Percentiles rank a stretch among this genome's conserved stretches.
phyloP scores from a whole-genome alignment of 2,329 filamentous ascomycete species.

The Sporothrix inflata region DNA sequence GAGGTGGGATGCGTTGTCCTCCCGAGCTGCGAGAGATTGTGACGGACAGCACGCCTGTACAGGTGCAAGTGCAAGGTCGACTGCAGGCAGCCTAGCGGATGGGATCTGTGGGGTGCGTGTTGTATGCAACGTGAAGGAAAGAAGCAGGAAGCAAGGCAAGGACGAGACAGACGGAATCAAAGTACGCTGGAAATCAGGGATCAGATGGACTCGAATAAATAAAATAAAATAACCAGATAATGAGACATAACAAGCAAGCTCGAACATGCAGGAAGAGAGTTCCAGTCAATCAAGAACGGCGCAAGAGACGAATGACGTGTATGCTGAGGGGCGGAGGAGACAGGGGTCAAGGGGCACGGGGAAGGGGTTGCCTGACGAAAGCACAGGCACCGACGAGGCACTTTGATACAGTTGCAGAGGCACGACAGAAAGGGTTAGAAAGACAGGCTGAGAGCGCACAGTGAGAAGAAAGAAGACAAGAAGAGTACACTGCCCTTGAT shows the following conservation, averaged over 20 bases:
- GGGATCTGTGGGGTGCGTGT: slow-evolving; percentile 12
- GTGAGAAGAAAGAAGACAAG: neutral
- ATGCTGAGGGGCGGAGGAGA: neutral
- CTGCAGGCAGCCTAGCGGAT: neutral
- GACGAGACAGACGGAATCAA: neutral
- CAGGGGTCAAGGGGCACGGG: slow-evolving; percentile 14
- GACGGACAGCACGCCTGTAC: neutral
- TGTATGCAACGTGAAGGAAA: neutral
- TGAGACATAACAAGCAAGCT: neutral
- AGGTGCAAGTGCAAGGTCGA: slow-evolving; percentile 5
- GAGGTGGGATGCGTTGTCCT: slow-evolving; percentile 11
- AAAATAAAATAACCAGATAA: neutral
- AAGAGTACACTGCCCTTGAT: neutral
- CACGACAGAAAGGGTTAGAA: neutral
- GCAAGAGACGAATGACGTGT: slow-evolving; percentile 21
- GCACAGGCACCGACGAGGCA: neutral
- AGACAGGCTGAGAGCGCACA: neutral
- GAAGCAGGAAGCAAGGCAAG: neutral
- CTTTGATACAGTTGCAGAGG: neutral
- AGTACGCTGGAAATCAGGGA: neutral
- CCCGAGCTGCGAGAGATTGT: neutral
- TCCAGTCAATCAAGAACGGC: neutral
- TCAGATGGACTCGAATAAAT: neutral
- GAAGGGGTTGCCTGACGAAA: neutral
- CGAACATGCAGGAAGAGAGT: neutral